Conservation (phyloP, 345 rosid species). For the Salix dunnii region DNA sequence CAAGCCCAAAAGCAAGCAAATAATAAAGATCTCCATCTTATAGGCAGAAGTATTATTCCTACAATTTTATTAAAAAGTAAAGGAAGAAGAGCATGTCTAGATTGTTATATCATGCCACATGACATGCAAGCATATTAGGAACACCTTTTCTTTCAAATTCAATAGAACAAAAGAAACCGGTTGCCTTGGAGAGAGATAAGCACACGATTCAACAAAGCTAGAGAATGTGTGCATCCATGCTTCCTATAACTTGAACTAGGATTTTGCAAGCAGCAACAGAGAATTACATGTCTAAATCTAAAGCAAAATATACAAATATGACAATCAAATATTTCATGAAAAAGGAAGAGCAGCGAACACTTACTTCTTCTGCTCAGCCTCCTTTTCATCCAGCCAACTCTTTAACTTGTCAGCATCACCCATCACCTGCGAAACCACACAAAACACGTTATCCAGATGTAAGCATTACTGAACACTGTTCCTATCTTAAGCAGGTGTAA, state of each 20-base stretch:
- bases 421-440: slow-evolving; percentile 41
- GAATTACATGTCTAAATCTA: neutral
- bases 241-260: neutral
- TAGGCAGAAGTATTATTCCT: neutral
- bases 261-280: neutral
- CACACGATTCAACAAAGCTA: neutral
- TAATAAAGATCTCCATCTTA: neutral
- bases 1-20: neutral
- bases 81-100: neutral
- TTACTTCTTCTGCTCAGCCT: slow-evolving; percentile 74
- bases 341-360: slow-evolving; percentile 13
- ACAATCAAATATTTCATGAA: neutral
- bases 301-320: neutral
- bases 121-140: neutral
- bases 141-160: neutral
- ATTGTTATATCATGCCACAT: neutral
- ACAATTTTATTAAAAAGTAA: neutral
- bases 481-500: neutral
- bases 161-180: neutral
- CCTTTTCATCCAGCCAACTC: slow-evolving; percentile 85
- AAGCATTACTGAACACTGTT: neutral
- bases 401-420: slow-evolving; percentile 59
- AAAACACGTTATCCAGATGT: neutral
- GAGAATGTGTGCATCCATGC: neutral
- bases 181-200: neutral